Base-by-base conservation (phyloP, 2,329 filamentous ascomycete species). In the Ustilaginoidea virens region DNA sequence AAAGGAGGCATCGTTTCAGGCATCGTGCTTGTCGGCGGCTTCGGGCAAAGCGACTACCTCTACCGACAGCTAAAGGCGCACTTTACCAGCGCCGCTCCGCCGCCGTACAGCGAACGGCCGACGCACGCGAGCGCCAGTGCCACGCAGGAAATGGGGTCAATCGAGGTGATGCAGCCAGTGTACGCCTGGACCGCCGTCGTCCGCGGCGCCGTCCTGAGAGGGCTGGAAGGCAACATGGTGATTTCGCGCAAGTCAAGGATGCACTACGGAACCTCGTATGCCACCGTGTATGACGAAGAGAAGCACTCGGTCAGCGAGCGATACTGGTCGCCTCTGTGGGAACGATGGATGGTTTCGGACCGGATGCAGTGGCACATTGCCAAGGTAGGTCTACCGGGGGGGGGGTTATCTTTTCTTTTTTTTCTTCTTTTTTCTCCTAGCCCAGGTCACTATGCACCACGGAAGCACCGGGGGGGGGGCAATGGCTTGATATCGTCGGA, bases 311-410 rank as follows among this genome's bases (percentile, higher is more conserved):
- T 80, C 5, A 68, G 62, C 24, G 80, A 85, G 48, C 58, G 79
- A 28, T 86, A 86, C 45, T 86, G 79, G 79, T 78, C 72, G 39
- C 78, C 77, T 5, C 49, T 85, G 15, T 83, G 78, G 78, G 78
- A 85, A 54, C 55, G 78, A 27, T 85, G 77, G 78, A 85, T 83
- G 78, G 79, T 86, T 5, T 74, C 68, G 25, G 77, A 86, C 49
- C 65, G 80, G 27, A 85, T 87, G 78, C 77, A 83, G 52, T 86
- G 80, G 80, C 79, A 85, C 50, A 81, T 85, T 46, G 69, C 73
- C 36, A 83, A 82, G 66, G 76, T 74, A 42, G 19, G 11, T 20
- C 11, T 7, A 20, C 11, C 11, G 19, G 11, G 7, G 7, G 19
- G 11, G 7, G 7, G 19, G 3, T 25, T 12, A 7, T 16, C 14